Evolutionary conservation across 2,329 filamentous ascomycete genomes (phyloP), one percentile per base, ranked within the genome.

Genomic region (Parafenestella ontariensis): DNA sequence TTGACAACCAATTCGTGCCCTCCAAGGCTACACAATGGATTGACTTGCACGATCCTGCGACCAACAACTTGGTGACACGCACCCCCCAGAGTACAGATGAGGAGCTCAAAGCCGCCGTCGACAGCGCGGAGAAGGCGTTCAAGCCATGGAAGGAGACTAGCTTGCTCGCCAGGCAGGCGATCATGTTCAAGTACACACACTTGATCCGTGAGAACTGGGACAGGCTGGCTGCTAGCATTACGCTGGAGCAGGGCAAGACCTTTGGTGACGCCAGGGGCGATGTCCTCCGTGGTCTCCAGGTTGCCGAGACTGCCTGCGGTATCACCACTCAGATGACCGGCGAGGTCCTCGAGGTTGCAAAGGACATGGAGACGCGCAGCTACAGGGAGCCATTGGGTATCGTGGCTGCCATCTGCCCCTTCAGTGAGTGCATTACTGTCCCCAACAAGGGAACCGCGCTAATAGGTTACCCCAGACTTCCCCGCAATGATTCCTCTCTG

Each of bases 401-500:
- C 29, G 87, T 90, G 39, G 90, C 90, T 53, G 89, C 91, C 54
- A 95, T 95, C 65, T 95, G 91, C 82, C 91, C 91, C 1, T 95
- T 95, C 74, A 95, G 88, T 91, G 75, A 76, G 87, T 78, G 21
- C 18, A 39, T 13, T 13, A 28, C 21, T 29, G 24, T 17, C 21
- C 29, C 23, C 26, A n/a, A 28, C 21, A 52, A 36, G 11, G 29
- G 17, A 17, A 29, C 21, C 20, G 18, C 47, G 51, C 71, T 75
- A 64, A 74, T 66, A 52, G 47, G 26, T 29, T 26, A 50, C 41
- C 13, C 47, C 56, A 91, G 88, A 95, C 82, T 95, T 95, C 79
- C 91, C 91, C 39, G 91, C 91, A 66, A 96, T 96, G 91, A 95
- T 96, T 75, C 91, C 91, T 3, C 83, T 96, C n/a, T 96, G 91